A percentile compares a stretch with the other conserved stretches of the same genome.
Evolutionary conservation across 805 yeast genomes (phyloP).

Genomic region (Brettanomyces custersianus): DNA sequence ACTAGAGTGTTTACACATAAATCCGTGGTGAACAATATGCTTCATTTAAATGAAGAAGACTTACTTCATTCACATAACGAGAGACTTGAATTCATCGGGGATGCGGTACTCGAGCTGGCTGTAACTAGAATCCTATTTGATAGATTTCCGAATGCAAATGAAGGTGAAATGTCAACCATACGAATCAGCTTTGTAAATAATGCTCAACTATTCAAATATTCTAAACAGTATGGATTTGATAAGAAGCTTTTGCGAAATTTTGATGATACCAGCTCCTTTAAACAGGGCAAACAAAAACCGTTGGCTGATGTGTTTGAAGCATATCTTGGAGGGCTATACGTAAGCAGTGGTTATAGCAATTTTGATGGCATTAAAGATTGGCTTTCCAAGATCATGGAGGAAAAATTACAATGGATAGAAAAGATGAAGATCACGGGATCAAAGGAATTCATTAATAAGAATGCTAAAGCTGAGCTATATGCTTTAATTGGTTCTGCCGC

Average conservation of each 20-base stretch:
- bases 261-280: conserved; percentile 32
- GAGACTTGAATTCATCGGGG: conserved; percentile 85
- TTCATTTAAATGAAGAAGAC: conserved; percentile 48
- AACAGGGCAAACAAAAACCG: conserved; percentile 54
- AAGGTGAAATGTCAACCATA: conserved; percentile 70
- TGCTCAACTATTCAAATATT: conserved; percentile 59
- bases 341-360: conserved; percentile 41
- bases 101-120: conserved; percentile 68
- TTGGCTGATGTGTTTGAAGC: conserved; percentile 93
- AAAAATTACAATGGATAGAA: conserved; percentile 22
- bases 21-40: conserved; percentile 54
- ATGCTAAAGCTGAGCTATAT: conserved; percentile 74
- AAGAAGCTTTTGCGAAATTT: conserved; percentile 37
- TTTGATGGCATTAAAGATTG: conserved; percentile 44
- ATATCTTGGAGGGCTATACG: conserved; percentile 74
- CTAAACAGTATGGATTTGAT: conserved; percentile 60
- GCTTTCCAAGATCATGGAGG: conserved; percentile 44
- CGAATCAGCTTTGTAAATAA: conserved; percentile 70
- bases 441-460: conserved; percentile 34
- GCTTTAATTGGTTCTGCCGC: conserved; percentile 72
- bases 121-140: conserved; percentile 61
- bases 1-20: conserved; percentile 76
- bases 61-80: conserved; percentile 65
- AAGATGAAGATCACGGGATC: not conserved
- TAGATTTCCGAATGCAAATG: conserved; percentile 60